A percentile compares a stretch with the other conserved stretches of the same genome.
These are phyloP conservation scores for Globisporangium irregulare DNA, from an alignment of 352 stramenopile species.

Conservation along the genomic window DNA sequence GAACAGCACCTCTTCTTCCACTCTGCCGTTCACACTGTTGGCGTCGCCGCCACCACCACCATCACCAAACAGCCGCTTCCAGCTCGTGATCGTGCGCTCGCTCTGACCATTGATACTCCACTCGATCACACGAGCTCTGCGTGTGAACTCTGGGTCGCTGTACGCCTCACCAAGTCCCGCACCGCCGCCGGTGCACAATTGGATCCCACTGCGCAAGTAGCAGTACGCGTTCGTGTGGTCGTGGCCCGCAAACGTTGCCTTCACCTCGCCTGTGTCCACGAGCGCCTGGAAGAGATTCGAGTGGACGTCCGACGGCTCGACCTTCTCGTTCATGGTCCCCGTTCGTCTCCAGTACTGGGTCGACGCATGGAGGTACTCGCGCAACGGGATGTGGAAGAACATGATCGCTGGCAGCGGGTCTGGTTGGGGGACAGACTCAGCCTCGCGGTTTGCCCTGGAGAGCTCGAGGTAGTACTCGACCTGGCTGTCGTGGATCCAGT, in stretches of 20 bases:
- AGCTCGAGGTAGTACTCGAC: constrained; percentile 40
- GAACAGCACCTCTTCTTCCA: constrained; percentile 86
- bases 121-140: constrained; percentile 39
- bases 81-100: constrained; percentile 36
- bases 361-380: constrained; percentile 1
- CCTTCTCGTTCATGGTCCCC: constrained; percentile 2
- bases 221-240: constrained; percentile 61
- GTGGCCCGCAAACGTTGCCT: constrained; percentile 52
- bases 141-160: constrained; percentile 23
- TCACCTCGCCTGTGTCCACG: constrained; percentile 19
- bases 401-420: constrained; percentile 34
- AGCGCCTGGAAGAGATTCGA: not conserved
- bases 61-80: constrained; percentile 34
- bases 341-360: constrained; percentile 1
- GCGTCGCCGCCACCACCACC: constrained; percentile 17
- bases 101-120: constrained; percentile 37
- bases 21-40: constrained; percentile 32
- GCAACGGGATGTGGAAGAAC: constrained; percentile 28
- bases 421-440: not conserved
- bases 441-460: constrained; percentile 14
- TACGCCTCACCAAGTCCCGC: constrained; percentile 41
- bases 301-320: not conserved
- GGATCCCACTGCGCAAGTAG: constrained; percentile 34
- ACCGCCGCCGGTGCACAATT: constrained; percentile 52
- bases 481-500: constrained; percentile 50